Base-by-base conservation (phyloP, 2,329 filamentous ascomycete genomes). In the Ophiostoma pallidulum region DNA sequence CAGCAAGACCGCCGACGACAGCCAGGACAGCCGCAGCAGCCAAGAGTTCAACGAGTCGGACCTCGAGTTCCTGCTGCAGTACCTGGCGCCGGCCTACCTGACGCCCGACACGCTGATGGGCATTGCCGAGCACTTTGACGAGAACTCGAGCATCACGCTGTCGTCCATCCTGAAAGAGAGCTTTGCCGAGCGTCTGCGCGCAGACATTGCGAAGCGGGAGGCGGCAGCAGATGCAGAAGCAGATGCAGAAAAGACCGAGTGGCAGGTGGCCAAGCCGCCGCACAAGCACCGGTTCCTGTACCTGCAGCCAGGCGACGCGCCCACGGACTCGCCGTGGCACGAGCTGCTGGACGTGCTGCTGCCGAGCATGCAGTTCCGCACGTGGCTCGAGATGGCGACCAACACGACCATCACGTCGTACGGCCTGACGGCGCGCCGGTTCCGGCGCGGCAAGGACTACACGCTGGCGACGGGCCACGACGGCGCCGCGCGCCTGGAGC, bases 231-330 rank as follows among this genome's bases (percentile, higher is more conserved):
- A n/a, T n/a, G 59, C 64, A 0, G 72, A 75, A 49, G 80, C 84
- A 50, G n/a, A 20, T 16, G 32, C 10, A n/a, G 77, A 82, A 58
- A 71, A 71, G 39, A 67, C 67, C 52, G 76, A 70, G 36, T 92
- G 86, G 86, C 78, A 74, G 51, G 84, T 94, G 8, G 86, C 92
- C 7, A 77, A 79, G 28, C 92, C 92, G 33, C 92, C 92, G 0
- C 90, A 98, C 68, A 98, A 98, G 69, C 89, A 96, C 61, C 86
- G 90, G 13, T 98, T 84, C 63, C 72, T 95, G 2, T 98, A 92
- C 65, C 76, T 86, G 51, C 80, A 88, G 56, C 69, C 66, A 55
- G 72, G 59, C 42, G 65, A 66, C 18, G 51, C 50, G 20, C 54
- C 59, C 0, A 66, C 72, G 38, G 64, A 69, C 43, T 77, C 75